A percentile compares a stretch with the other conserved stretches of the same genome.
These are phyloP conservation scores for Penicillium pancosmium DNA, from an alignment of 495 filamentous ascomycete genomes.

Conservation along the genomic window DNA sequence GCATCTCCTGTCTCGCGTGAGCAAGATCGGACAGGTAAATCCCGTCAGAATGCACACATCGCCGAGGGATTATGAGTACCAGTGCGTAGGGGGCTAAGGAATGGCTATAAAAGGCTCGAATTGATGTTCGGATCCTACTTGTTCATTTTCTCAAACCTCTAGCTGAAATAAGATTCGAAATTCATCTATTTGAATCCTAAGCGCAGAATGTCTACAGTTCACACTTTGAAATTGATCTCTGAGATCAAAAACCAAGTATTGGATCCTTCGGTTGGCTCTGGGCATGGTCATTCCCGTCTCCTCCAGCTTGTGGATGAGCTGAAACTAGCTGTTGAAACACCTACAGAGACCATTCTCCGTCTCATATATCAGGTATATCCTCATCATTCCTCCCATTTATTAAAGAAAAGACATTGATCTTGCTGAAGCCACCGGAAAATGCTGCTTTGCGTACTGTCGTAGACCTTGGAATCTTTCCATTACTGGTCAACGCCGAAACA, in stretches of 20 bases:
- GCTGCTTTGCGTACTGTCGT: slow-evolving; percentile 14
- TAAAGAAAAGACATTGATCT: not conserved
- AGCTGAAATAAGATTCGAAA: too few relatives aligned
- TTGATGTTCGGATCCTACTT: not conserved
- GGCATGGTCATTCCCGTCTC: slow-evolving; percentile 13
- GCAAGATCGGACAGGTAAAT: slow-evolving; percentile 1
- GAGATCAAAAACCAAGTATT: slow-evolving; percentile 3
- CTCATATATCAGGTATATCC: slow-evolving; percentile 19
- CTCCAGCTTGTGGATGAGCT: slow-evolving; percentile 17
- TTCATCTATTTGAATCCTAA: not conserved
- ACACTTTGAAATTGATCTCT: not conserved
- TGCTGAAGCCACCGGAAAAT: slow-evolving; percentile 14
- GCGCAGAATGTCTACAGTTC: not conserved
- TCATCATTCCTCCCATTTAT: not conserved
- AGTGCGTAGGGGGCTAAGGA: not conserved
- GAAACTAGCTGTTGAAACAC: slow-evolving; percentile 18
- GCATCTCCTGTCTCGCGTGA: slow-evolving; percentile 9
- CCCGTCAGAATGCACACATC: not conserved
- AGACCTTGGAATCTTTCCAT: slow-evolving; percentile 11
- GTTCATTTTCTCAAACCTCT: too few relatives aligned
- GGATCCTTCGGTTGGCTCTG: not conserved
- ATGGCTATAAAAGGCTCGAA: slow-evolving; percentile 2
- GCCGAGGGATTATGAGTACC: too few relatives aligned
- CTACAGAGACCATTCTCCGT: slow-evolving; percentile 18
- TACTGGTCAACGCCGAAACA: slow-evolving; percentile 2